Base-by-base conservation (phyloP, 352 stramenopile species). In the Phytophthora uliginosa region DNA sequence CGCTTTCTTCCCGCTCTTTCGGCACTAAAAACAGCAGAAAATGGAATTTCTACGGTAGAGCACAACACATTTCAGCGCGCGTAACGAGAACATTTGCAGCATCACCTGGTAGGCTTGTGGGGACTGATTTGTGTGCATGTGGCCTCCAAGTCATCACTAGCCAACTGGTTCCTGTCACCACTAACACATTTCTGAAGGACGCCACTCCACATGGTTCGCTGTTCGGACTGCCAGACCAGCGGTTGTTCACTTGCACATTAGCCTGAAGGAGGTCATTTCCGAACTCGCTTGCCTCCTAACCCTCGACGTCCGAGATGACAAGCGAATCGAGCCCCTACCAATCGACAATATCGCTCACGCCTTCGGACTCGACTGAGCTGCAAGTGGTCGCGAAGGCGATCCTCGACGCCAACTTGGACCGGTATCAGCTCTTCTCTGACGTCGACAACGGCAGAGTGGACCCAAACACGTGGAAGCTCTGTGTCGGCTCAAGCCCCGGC, bases 391-490 rank as follows among this genome's bases (percentile, higher is more conserved):
- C 77, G 34, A 61, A 67, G 18, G 59, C n/a, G 22, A 59, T 79
- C 15, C 58, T 83, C 6, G 18, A 60, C 4, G 70, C 75, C 36
- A 72, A 69, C 38, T 34, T 77, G 7, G 69, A 65, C 12, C 50
- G 74, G 31, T 82, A 84, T 66, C 64, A 77, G 54, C 31, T 55
- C 33, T 71, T 66, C 56, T 45, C 47, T 9, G 15, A 42, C 31
- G 56, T 42, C 7, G 58, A 67, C 8, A 48, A 65, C 10, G 20
- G 50, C 20, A 54, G 33, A 17, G 57, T 71, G 6, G 42, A 65
- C 20, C 20, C 45, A 8, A 63, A 12, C 5, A 45, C 42, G 33
- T 74, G 67, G 67, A 74, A 74, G 28, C 28, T 77, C 1, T 68
- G 52, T 8, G 64, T 77, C 18, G 70, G 70, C 20, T 59, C 34